Base-by-base conservation (phyloP, 192 early-diverging fungal species). In the Podila horticola region DNA sequence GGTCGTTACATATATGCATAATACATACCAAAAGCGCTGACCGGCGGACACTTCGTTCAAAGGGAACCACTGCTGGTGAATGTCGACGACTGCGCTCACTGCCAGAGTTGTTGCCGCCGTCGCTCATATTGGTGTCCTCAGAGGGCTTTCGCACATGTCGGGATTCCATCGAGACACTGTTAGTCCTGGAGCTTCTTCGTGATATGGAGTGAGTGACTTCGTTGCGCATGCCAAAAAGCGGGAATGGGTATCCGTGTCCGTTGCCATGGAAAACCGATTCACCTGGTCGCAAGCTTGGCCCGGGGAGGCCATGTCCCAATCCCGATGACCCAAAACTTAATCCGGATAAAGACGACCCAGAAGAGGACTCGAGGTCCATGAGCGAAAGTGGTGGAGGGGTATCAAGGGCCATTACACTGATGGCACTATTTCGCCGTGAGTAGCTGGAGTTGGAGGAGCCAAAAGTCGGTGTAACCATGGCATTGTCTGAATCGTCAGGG, bases 391-490 rank as follows among this genome's bases (percentile, higher is more conserved):
- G 76, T 20, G 76, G 76, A 10, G 76, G 76, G n/a, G 76, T 79
- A 36, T 79, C 76, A 11, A 79, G 64, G 8, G 76, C 76, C 76
- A 79, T 79, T 19, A 69, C 70, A 36, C 76, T 79, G 45, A 72
- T 61, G 34, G 76, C 34, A 30, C 76, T 79, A 57, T 79, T 79
- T 41, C 76, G 48, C 10, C 76, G 45, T 24, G 76, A 79, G 19
- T 67, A 67, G 38, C 50, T 63, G 0, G 74, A 68, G 49, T 49
- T 52, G 36, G 41, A 33, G 19, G 75, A 79, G 41, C 70, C 76
- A 72, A 79, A 79, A 33, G 76, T 79, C 19, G 76, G 76, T 58
- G 76, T 79, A 48, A 65, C 71, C 76, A 79, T 79, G 9, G 76
- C 76, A 28, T 79, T 79, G 24, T 79, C 76, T 26, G 68, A 72